Evolutionary conservation across 352 stramenopile genomes (phyloP).

Genomic region (Phytophthora pistaciae): DNA sequence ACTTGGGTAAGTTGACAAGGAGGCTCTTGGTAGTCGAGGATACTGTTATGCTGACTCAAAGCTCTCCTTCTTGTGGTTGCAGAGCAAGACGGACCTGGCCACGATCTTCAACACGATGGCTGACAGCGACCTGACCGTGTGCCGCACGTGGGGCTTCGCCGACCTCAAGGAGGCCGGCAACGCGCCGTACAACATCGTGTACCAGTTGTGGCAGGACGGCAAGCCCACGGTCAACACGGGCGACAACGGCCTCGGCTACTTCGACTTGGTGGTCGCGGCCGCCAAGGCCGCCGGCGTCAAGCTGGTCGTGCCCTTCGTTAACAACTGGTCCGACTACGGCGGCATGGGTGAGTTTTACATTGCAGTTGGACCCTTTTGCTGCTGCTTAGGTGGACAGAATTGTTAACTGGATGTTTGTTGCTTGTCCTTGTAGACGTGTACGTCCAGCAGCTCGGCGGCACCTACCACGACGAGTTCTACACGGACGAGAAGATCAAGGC

Average conservation of each 20-base stretch:
- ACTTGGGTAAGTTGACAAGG: slow-evolving; percentile 26
- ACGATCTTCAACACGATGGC: slow-evolving; percentile 34
- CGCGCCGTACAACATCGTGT: slow-evolving; percentile 28
- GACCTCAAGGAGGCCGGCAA: slow-evolving; percentile 21
- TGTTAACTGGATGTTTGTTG: background rate
- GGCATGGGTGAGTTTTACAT: slow-evolving; percentile 26
- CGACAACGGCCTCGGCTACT: slow-evolving; percentile 27
- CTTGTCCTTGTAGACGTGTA: slow-evolving; percentile 19
- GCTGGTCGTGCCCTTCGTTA: slow-evolving; percentile 35
- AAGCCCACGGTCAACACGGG: slow-evolving; percentile 29
- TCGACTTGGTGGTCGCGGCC: slow-evolving; percentile 26
- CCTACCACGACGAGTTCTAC: slow-evolving; percentile 40
- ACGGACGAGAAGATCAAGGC: slow-evolving; percentile 33
- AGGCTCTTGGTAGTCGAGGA: background rate
- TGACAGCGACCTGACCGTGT: slow-evolving; percentile 31
- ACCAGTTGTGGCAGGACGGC: slow-evolving; percentile 35
- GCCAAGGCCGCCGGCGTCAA: slow-evolving; percentile 35
- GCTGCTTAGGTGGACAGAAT: background rate
- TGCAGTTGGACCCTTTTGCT: background rate
- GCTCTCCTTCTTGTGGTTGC: background rate
- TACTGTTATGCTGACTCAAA: background rate
- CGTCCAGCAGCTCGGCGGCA: slow-evolving; percentile 34
- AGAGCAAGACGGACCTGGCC: slow-evolving; percentile 28
- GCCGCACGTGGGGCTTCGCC: slow-evolving; percentile 29
- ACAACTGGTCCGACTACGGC: slow-evolving; percentile 40